These are phyloP conservation scores for Perkinsus olseni DNA, from an alignment of 169 alveolate genomes.

Conservation along the genomic window DNA sequence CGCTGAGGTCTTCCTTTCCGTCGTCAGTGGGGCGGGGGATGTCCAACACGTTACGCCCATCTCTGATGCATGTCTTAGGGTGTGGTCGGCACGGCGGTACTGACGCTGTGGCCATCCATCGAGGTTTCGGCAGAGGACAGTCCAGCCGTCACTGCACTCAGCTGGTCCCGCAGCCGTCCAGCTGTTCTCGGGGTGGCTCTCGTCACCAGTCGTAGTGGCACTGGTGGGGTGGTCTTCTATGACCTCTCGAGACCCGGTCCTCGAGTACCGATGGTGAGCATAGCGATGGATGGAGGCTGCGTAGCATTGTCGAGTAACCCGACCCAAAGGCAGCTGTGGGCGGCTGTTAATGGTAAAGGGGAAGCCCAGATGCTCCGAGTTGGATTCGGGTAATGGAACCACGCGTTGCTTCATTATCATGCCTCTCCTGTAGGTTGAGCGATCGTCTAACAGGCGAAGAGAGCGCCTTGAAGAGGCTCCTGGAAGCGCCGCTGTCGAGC, in stretches of 20 bases:
- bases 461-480: neutral
- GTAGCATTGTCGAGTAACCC: neutral
- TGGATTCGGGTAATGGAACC: neutral
- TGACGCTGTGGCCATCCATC: neutral
- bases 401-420: neutral
- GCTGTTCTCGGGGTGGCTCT: neutral
- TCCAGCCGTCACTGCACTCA: neutral
- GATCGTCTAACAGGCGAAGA: neutral
- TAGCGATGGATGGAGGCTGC: neutral
- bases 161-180: neutral
- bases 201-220: neutral
- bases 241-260: neutral
- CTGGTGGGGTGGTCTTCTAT: neutral
- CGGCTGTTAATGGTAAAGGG: neutral
- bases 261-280: neutral
- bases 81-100: neutral
- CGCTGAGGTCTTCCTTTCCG: neutral
- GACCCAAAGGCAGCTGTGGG: neutral
- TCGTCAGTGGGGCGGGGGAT: too few relatives aligned
- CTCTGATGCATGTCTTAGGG: neutral
- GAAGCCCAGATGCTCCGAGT: neutral
- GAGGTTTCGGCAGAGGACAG: neutral
- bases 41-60: too few relatives aligned
- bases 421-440: neutral
- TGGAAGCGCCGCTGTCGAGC: neutral